A percentile compares a stretch with the other conserved stretches of the same genome.
These are phyloP conservation scores for Alternaria sp. DNA, from an alignment of 2,329 filamentous ascomycete genomes.

Conservation along the genomic window DNA sequence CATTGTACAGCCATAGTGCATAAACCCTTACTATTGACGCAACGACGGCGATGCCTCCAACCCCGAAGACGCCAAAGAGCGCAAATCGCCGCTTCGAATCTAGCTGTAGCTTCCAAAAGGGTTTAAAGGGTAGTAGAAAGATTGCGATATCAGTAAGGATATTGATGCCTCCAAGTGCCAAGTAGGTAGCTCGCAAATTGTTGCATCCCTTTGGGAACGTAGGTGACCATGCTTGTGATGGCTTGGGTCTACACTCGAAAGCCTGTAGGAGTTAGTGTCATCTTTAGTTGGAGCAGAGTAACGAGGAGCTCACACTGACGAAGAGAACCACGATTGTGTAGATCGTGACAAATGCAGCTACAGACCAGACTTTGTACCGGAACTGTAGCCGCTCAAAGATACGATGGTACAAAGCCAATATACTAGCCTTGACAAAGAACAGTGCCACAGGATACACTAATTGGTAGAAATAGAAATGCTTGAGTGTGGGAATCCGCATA, in stretches of 20 bases:
- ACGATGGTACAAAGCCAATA: conserved; percentile 29
- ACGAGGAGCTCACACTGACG: conserved; percentile 11
- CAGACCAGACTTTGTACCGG: conserved; percentile 6
- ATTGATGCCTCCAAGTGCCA: conserved; percentile 23
- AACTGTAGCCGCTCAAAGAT: conserved; percentile 21
- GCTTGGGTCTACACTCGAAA: conserved; percentile 23
- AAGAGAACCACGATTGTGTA: conserved; percentile 20
- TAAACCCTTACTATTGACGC: conserved; percentile 28
- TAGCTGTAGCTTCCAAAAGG: conserved; percentile 3
- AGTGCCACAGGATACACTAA: conserved; percentile 30
- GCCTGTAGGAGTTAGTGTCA: conserved; percentile 10
- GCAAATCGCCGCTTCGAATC: conserved; percentile 14
- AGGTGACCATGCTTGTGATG: conserved; percentile 21
- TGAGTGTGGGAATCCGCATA: not conserved
- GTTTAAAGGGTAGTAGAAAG: conserved; percentile 21
- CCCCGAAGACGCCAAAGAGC: conserved; percentile 18
- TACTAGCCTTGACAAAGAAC: conserved; percentile 29
- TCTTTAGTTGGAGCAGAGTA: not conserved
- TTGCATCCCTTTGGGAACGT: conserved; percentile 30
- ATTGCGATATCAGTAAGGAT: conserved; percentile 28
- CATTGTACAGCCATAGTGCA: conserved; percentile 27
- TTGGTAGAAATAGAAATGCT: conserved; percentile 30
- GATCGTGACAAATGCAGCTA: conserved; percentile 13
- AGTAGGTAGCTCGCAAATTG: conserved; percentile 25
- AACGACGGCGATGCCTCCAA: conserved; percentile 23